Base-by-base conservation (phyloP, 2,329 filamentous ascomycete species). In the Colletotrichum sp. region DNA sequence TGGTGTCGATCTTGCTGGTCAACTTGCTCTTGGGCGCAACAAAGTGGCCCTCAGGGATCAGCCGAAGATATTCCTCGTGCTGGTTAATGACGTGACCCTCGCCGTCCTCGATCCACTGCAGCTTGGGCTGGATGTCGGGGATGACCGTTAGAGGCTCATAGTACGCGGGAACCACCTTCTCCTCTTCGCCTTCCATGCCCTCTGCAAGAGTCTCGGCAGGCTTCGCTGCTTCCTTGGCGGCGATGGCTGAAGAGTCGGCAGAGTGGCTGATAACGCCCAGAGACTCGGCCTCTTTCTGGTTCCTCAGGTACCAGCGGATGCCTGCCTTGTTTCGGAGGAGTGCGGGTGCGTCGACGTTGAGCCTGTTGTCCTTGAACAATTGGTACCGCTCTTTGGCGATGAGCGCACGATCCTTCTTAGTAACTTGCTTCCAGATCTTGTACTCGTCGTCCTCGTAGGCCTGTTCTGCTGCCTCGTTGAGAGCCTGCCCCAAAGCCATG, bases 371-470 rank as follows among this genome's bases (percentile, higher is more conserved):
- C 76, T 94, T 94, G 86, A 99, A 98, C 16, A 99, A 90, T 52
- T 94, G 91, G 83, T 96, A 93, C 36, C 97, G 92, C 82, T 98
- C 95, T 78, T 96, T 95, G 75, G 97, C 94, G 69, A 96, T 92
- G 28, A 94, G 87, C 6, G 97, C 97, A 77, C 97, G 93, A 81
- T 98, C 96, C 83, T 97, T 98, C 86, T 98, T 98, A 3, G 97
- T 99, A 55, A 98, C 95, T 84, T 98, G 96, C 86, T 98, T 99
- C 97, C 97, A 99, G 43, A 97, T 94, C 83, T 97, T 98, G 86
- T 97, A 98, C 82, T 98, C 96, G 74, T 98, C 96, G 79, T 98
- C 96, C 79, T 97, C 92, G 79, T 95, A 95, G 15, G 91, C 90
- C 79, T 98, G 95, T 79, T 97, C 94, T 16, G 88, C 90, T 34